phyloP scores from a whole-genome alignment of 192 early-diverging fungal species.

The Coemansia sp. region DNA sequence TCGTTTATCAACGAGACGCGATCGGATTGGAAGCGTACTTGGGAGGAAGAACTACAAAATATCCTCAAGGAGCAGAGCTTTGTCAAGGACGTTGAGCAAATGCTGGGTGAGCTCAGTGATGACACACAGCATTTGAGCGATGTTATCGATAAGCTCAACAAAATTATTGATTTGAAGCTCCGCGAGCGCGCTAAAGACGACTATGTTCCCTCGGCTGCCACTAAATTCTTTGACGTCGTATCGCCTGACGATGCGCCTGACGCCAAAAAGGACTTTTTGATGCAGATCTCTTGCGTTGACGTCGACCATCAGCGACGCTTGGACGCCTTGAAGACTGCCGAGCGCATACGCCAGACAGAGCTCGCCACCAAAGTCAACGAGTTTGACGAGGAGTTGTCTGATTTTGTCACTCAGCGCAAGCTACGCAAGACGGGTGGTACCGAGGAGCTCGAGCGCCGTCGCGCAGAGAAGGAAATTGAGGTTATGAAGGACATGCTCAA shows the following conservation, averaged over 20 bases:
- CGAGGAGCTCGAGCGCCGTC: slow-evolving; percentile 66
- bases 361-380: slow-evolving; percentile 69
- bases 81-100: slow-evolving; percentile 74
- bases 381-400: slow-evolving; percentile 70
- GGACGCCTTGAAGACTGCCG: slow-evolving; percentile 64
- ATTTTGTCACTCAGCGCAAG: slow-evolving; percentile 65
- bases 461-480: slow-evolving; percentile 67
- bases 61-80: slow-evolving; percentile 79
- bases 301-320: slow-evolving; percentile 65
- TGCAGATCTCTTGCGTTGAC: slow-evolving; percentile 67
- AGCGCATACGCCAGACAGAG: slow-evolving; percentile 66
- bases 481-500: slow-evolving; percentile 57
- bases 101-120: slow-evolving; percentile 67
- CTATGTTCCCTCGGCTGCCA: slow-evolving; percentile 26
- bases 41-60: slow-evolving; percentile 81
- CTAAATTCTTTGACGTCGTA: slow-evolving; percentile 55
- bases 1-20: slow-evolving; percentile 62
- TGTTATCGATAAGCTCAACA: slow-evolving; percentile 63
- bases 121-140: slow-evolving; percentile 61
- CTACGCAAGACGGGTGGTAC: slow-evolving; percentile 77
- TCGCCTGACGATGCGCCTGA: slow-evolving; percentile 63
- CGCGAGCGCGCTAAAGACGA: slow-evolving; percentile 46
- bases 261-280: slow-evolving; percentile 65
- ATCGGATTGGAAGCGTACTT: slow-evolving; percentile 77
- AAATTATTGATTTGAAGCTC: slow-evolving; percentile 57